phyloP scores from a whole-genome alignment of 345 rosid species.

The Linum lewisii region DNA sequence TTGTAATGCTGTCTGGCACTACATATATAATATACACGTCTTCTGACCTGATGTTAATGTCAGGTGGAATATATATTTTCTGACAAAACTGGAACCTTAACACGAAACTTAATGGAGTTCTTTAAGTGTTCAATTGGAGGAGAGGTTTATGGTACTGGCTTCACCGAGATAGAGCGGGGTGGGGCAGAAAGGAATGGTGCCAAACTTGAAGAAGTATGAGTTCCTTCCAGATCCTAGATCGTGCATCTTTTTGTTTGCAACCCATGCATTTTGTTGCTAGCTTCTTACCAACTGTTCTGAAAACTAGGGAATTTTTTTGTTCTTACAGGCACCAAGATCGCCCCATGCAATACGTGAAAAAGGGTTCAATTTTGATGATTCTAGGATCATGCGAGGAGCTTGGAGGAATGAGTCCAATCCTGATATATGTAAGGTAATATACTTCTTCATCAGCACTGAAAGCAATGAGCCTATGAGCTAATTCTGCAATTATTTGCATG shows the following conservation, averaged over 20 bases:
- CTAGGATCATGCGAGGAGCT: slow-evolving; percentile 87
- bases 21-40: neutral
- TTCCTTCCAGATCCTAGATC: slow-evolving; percentile 5
- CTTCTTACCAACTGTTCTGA: neutral
- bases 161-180: slow-evolving; percentile 88
- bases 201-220: slow-evolving; percentile 57
- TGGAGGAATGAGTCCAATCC: slow-evolving; percentile 97
- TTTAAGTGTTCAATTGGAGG: slow-evolving; percentile 99
- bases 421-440: slow-evolving; percentile 80
- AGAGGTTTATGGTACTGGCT: slow-evolving; percentile 79
- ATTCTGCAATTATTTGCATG: neutral
- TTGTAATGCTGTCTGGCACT: neutral
- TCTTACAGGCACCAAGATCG: slow-evolving; percentile 42
- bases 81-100: slow-evolving; percentile 98
- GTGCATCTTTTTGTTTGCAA: neutral
- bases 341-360: slow-evolving; percentile 47
- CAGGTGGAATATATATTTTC: slow-evolving; percentile 99
- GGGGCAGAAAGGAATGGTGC: slow-evolving; percentile 62
- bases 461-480: neutral
- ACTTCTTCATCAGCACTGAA: slow-evolving; percentile 7
- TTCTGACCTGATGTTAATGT: slow-evolving; percentile 15
- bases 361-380: slow-evolving; percentile 96
- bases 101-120: slow-evolving; percentile 98
- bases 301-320: neutral
- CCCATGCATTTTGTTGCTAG: neutral